These are phyloP conservation scores for Fusarium sororula DNA, from an alignment of 2,329 filamentous ascomycete genomes.

Conservation along the genomic window DNA sequence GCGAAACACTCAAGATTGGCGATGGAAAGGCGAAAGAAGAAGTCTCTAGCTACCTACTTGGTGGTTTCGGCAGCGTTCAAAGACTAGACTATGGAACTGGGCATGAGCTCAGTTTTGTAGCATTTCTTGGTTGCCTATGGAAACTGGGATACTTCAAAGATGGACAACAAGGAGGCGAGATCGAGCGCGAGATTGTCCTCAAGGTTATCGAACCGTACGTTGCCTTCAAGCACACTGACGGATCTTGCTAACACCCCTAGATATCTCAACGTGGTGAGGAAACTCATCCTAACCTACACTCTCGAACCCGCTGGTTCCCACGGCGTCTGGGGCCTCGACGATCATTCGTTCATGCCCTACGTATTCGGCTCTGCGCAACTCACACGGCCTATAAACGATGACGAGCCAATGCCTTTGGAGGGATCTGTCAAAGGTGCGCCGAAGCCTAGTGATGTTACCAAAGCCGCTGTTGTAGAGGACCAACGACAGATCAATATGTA, in stretches of 20 bases:
- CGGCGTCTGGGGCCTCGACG: constrained; percentile 98
- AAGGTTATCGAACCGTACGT: constrained; percentile 84
- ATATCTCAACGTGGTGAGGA: constrained; percentile 82
- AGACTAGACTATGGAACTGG: constrained; percentile 95
- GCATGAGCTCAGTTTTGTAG: constrained; percentile 93
- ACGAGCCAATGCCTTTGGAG: constrained; percentile 74
- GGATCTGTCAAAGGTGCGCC: constrained; percentile 79
- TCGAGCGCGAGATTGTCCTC: constrained; percentile 83
- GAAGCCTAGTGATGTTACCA: constrained; percentile 74
- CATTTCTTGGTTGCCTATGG: constrained; percentile 90
- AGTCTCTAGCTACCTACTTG: constrained; percentile 80
- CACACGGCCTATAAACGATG: constrained; percentile 74
- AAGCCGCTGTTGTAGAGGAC: constrained; percentile 69
- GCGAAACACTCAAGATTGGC: constrained; percentile 43
- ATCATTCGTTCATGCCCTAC: constrained; percentile 93
- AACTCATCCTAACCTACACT: constrained; percentile 88
- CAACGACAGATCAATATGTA: constrained; percentile 82
- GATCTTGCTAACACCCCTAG: constrained; percentile 51
- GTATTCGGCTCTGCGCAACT: constrained; percentile 95
- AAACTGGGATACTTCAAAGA: constrained; percentile 82
- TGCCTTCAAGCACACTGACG: background rate
- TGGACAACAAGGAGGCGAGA: constrained; percentile 58
- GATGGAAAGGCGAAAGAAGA: constrained; percentile 68
- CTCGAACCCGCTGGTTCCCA: constrained; percentile 96
- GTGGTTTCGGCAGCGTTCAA: constrained; percentile 87